phyloP scores from a whole-genome alignment of 805 yeast species.

The Osmozyma mogii region DNA sequence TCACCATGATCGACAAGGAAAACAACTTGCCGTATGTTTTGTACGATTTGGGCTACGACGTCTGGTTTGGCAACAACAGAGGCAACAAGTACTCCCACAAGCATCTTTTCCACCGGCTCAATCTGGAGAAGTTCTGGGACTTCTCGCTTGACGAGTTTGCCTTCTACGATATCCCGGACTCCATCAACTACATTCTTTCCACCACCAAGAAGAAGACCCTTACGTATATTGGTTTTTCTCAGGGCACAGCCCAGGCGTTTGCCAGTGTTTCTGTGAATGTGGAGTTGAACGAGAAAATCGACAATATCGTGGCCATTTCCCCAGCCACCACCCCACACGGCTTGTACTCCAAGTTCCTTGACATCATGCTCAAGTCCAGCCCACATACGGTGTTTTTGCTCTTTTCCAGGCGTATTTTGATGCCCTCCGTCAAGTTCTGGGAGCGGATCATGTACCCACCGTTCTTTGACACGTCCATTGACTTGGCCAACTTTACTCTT shows the following conservation, averaged over 20 bases:
- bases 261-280: constrained; percentile 69
- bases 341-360: constrained; percentile 66
- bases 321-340: constrained; percentile 95
- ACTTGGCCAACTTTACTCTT: constrained; percentile 53
- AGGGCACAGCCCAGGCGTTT: constrained; percentile 90
- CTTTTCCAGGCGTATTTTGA: constrained; percentile 66
- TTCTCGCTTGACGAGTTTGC: constrained; percentile 90
- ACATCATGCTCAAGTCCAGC: constrained; percentile 64
- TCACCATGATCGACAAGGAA: constrained; percentile 33
- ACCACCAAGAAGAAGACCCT: constrained; percentile 37
- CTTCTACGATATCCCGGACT: constrained; percentile 77
- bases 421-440: constrained; percentile 80
- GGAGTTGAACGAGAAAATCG: constrained; percentile 47
- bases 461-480: constrained; percentile 64
- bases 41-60: constrained; percentile 82
- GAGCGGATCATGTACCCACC: constrained; percentile 70
- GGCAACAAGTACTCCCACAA: constrained; percentile 90
- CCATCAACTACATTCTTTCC: constrained; percentile 71
- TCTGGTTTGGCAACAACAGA: constrained; percentile 88
- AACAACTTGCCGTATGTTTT: constrained; percentile 62
- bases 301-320: constrained; percentile 69
- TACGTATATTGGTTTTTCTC: constrained; percentile 82
- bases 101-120: constrained; percentile 39
- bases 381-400: constrained; percentile 64
- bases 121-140: constrained; percentile 62